Conservation (phyloP, 495 filamentous ascomycete genomes). For the Aspergillus affinis region DNA sequence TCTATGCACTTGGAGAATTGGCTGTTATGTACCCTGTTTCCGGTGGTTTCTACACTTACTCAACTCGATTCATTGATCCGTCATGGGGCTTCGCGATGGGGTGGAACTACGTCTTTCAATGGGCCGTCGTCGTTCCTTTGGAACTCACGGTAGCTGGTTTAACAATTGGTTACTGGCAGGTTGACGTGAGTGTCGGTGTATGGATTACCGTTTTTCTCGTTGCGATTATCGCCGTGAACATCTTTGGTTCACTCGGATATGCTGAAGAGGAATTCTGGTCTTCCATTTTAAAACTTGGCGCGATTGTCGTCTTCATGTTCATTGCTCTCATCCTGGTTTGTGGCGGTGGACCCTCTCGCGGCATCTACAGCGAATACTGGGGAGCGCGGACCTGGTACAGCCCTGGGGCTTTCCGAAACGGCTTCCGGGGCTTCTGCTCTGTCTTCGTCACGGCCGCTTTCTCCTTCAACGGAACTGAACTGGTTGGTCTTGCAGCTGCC, state of each 20-base stretch:
- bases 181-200: slow-evolving; percentile 55
- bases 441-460: slow-evolving; percentile 76
- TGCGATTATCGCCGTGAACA: slow-evolving; percentile 37
- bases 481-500: slow-evolving; percentile 71
- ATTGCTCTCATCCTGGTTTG: slow-evolving; percentile 67
- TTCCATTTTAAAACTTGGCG: slow-evolving; percentile 51
- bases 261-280: slow-evolving; percentile 57
- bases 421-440: slow-evolving; percentile 68
- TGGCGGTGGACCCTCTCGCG: slow-evolving; percentile 57
- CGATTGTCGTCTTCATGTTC: slow-evolving; percentile 69
- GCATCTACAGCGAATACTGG: slow-evolving; percentile 42
- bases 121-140: slow-evolving; percentile 58
- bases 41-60: slow-evolving; percentile 60
- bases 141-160: slow-evolving; percentile 78
- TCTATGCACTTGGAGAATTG: slow-evolving; percentile 69
- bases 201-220: slow-evolving; percentile 65
- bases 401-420: slow-evolving; percentile 67
- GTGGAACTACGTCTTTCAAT: slow-evolving; percentile 72
- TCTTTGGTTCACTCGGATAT: slow-evolving; percentile 65
- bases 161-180: slow-evolving; percentile 72
- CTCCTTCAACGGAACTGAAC: slow-evolving; percentile 69
- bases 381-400: slow-evolving; percentile 64
- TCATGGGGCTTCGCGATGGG: slow-evolving; percentile 55
- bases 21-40: slow-evolving; percentile 69
- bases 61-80: slow-evolving; percentile 55